A percentile compares a stretch with the other conserved stretches of the same genome.
These are phyloP conservation scores for Vitis amurensis DNA, from an alignment of 164 flowering plant species.

Conservation along the genomic window DNA sequence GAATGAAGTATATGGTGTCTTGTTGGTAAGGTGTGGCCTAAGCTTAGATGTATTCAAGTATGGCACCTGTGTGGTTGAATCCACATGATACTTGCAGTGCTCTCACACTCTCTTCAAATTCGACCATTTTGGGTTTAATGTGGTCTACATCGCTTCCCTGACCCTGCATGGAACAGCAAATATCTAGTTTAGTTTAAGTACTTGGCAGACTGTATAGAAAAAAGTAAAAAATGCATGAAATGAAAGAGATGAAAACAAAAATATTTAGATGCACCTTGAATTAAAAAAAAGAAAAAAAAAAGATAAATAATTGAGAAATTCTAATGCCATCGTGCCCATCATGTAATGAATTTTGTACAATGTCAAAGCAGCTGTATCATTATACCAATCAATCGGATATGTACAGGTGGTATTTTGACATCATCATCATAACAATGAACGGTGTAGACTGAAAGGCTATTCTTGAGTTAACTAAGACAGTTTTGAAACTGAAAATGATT, in stretches of 20 bases:
- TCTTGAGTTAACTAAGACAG: no score
- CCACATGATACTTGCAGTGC: slow-evolving; percentile 86
- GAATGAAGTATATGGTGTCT: no score
- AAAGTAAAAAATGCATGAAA: background rate
- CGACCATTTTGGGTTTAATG: slow-evolving; percentile 50
- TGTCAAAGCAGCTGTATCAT: no score
- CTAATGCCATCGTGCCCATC: no score
- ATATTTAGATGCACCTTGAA: background rate
- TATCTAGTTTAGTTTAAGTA: background rate
- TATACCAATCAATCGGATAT: no score
- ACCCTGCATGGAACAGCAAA: slow-evolving; percentile 54
- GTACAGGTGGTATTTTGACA: no score
- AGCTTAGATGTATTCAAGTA: slow-evolving; percentile 46
- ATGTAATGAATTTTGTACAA: no score
- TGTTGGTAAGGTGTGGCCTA: background rate
- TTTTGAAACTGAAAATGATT: background rate
- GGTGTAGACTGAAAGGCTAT: no score
- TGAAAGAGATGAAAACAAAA: background rate
- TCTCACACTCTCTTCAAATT: slow-evolving; percentile 50
- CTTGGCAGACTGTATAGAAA: background rate
- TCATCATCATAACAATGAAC: no score
- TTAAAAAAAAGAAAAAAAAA: no score
- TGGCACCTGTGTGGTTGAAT: slow-evolving; percentile 92
- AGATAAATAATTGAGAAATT: background rate
- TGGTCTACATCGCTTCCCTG: slow-evolving; percentile 82